These are phyloP conservation scores for Colletotrichum magnum DNA, from an alignment of 2,329 filamentous ascomycete species.

Conservation along the genomic window DNA sequence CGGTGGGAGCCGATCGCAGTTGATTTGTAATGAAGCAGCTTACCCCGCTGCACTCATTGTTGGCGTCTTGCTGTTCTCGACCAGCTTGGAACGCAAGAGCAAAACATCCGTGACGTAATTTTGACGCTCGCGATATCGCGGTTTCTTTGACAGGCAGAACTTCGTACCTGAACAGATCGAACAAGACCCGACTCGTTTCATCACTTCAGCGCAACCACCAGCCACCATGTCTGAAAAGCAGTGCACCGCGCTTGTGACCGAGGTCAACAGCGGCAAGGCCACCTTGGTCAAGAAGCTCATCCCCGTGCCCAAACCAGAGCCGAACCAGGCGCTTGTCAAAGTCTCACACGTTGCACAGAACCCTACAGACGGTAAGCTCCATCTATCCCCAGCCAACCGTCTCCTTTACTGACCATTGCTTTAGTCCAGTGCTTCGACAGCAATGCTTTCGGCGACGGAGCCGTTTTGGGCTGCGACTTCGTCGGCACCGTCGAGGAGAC, in stretches of 20 bases:
- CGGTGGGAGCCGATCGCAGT: background rate
- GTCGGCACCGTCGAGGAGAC: constrained; percentile 51
- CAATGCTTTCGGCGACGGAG: constrained; percentile 54
- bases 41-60: background rate
- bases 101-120: background rate
- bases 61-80: too few relatives aligned
- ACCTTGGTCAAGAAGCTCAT: constrained; percentile 25
- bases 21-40: constrained; percentile 10
- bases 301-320: constrained; percentile 21
- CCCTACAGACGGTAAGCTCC: constrained; percentile 44
- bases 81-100: background rate
- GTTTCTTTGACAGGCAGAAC: background rate
- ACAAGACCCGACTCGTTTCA: background rate
- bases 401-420: background rate
- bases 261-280: background rate
- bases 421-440: constrained; percentile 51
- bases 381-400: background rate
- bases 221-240: constrained; percentile 2
- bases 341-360: constrained; percentile 46
- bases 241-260: constrained; percentile 30
- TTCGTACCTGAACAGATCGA: background rate
- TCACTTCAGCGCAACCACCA: background rate
- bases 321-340: constrained; percentile 45
- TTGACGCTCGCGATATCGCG: background rate
- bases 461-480: constrained; percentile 55